Base-by-base conservation (phyloP, 805 yeast species). In the Grigorovia humatica region DNA sequence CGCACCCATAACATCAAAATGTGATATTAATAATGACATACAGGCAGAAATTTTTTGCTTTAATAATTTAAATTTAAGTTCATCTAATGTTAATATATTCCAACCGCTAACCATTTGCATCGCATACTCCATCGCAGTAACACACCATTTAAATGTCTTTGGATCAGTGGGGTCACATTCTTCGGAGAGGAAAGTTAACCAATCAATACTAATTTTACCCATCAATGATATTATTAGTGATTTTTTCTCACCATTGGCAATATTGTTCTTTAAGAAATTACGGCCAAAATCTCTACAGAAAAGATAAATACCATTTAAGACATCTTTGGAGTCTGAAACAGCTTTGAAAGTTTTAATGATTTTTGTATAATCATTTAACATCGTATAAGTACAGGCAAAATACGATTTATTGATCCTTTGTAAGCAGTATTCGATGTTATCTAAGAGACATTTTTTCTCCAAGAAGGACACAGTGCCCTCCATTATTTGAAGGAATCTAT, bases 1-100 rank as follows among this genome's bases (percentile, higher is more conserved):
- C 0, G 97, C 97, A 49, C 99, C 98, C 96, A 91, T 93, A 51
- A 93, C 89, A 69, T 93, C 98, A 63, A 93, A 93, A 69, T 93
- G 99, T 0, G 96, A 88, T 55, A 93, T 90, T 54, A 93, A 74
- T 48, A 93, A 72, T 1, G 97, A 82, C 90, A 93, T 88, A 69
- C 97, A 89, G 1, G 95, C 87, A 0, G 97, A 95, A 44, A 93
- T 96, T 62, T 88, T 89, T 50, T 79, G 76, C 59, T 89, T 82
- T 57, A 93, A 71, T 43, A 75, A 70, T 53, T 77, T 72, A 63
- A 90, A 93, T 61, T 88, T 90, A 23, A 80, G 85, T 55, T 87
- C 86, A 52, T 79, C 81, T 51, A 93, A 71, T 0, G 90, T 86
- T 49, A 91, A 70, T 43, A 93, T 89, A 62, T 91, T 90, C 63